A percentile compares a stretch with the other conserved stretches of the same genome.
phyloP scores from a whole-genome alignment of 176 grass and related monocot genomes.

The Saccharum officinarum region DNA sequence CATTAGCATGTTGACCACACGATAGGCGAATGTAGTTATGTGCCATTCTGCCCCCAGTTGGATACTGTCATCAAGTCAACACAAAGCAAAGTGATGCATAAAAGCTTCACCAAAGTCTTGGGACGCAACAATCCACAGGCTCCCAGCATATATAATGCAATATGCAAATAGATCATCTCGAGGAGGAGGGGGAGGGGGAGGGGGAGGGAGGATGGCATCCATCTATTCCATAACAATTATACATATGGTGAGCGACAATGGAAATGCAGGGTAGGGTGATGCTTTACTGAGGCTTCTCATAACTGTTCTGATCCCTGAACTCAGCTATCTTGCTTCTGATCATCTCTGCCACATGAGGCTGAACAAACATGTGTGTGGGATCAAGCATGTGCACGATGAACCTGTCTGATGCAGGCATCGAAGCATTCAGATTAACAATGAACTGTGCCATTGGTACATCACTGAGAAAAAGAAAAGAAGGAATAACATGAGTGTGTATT shows the following conservation, averaged over 20 bases:
- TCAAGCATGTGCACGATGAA: conserved; percentile 91
- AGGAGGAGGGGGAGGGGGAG: too few species aligned
- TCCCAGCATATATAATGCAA: too few species aligned
- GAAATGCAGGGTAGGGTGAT: neutral
- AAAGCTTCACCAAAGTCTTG: too few species aligned
- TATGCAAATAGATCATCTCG: too few species aligned
- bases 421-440: conserved; percentile 74
- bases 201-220: too few species aligned
- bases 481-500: neutral
- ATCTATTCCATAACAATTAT: too few species aligned
- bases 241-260: too few species aligned
- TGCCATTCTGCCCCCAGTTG: too few species aligned
- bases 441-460: conserved; percentile 93
- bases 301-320: conserved; percentile 87
- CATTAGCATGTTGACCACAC: neutral
- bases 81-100: too few species aligned
- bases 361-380: conserved; percentile 86
- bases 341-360: conserved; percentile 61
- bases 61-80: neutral
- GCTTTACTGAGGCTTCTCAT: conserved; percentile 71
- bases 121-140: too few species aligned
- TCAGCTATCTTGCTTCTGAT: conserved; percentile 74
- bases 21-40: too few species aligned
- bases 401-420: conserved; percentile 69
- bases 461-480: conserved; percentile 21